Conservation (phyloP, 139 green algal genomes). For the Asterochloris sp. region DNA sequence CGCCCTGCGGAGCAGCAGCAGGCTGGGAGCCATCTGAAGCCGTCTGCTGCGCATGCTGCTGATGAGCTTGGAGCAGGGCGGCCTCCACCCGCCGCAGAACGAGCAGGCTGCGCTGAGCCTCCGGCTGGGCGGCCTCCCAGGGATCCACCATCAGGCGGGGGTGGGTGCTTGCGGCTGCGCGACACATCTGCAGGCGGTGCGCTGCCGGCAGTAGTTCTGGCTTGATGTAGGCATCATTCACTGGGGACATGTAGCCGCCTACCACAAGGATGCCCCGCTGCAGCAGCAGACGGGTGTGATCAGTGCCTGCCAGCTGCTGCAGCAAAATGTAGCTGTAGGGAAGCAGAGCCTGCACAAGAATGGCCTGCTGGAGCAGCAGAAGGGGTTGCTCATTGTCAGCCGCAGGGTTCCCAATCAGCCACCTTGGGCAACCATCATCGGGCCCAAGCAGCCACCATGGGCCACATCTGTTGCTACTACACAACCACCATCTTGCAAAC, state of each 20-base stretch:
- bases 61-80: background rate
- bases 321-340: too few species aligned
- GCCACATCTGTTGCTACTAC: too few species aligned
- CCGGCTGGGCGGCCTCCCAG: constrained; percentile 68
- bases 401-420: too few species aligned
- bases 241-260: constrained; percentile 78
- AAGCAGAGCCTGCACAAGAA: too few species aligned
- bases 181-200: constrained; percentile 71
- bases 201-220: constrained; percentile 41
- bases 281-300: background rate
- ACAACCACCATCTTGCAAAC: too few species aligned
- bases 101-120: constrained; percentile 63
- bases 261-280: constrained; percentile 62
- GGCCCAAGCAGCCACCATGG: too few species aligned
- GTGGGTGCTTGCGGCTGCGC: constrained; percentile 28
- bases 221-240: constrained; percentile 80
- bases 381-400: too few species aligned
- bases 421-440: too few species aligned
- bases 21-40: background rate
- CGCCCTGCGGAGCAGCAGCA: background rate
- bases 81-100: constrained; percentile 53
- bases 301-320: background rate
- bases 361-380: too few species aligned
- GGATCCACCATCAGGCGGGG: constrained; percentile 65
- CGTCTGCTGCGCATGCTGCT: background rate